Conservation (phyloP, 2,329 filamentous ascomycete genomes). For the Fusarium incarnatum region DNA sequence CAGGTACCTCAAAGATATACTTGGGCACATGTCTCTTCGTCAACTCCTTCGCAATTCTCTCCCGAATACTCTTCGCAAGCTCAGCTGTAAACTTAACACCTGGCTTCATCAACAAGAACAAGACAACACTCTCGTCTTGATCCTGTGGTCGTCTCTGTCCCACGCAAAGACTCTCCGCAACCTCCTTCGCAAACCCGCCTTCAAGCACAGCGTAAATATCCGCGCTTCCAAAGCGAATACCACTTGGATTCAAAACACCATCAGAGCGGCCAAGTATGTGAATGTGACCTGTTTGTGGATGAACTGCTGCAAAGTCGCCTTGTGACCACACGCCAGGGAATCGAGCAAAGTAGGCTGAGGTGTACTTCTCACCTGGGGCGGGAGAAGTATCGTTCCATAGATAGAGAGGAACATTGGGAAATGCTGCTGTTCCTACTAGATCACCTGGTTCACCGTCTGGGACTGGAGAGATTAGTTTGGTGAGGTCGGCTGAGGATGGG, state of each 20-base stretch:
- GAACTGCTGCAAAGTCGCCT: constrained; percentile 80
- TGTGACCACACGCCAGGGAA: constrained; percentile 82
- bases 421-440: constrained; percentile 75
- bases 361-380: constrained; percentile 67
- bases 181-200: constrained; percentile 68
- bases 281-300: constrained; percentile 74
- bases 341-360: constrained; percentile 69
- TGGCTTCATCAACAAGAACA: constrained; percentile 68
- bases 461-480: constrained; percentile 57
- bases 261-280: constrained; percentile 78
- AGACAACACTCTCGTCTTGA: constrained; percentile 64
- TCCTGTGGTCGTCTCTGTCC: constrained; percentile 75
- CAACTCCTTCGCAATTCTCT: constrained; percentile 72
- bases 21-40: constrained; percentile 81
- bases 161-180: constrained; percentile 82
- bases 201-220: constrained; percentile 84
- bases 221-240: constrained; percentile 81
- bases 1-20: constrained; percentile 82
- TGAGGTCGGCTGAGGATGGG: constrained; percentile 63
- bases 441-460: constrained; percentile 76
- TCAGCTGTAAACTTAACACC: constrained; percentile 65
- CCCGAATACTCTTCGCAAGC: constrained; percentile 70
- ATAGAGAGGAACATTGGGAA: constrained; percentile 79
- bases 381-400: constrained; percentile 69
- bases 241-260: constrained; percentile 82